Evolutionary conservation across 495 filamentous ascomycete genomes (phyloP).

Genomic region (Melanomma pulvis-pyrius): DNA sequence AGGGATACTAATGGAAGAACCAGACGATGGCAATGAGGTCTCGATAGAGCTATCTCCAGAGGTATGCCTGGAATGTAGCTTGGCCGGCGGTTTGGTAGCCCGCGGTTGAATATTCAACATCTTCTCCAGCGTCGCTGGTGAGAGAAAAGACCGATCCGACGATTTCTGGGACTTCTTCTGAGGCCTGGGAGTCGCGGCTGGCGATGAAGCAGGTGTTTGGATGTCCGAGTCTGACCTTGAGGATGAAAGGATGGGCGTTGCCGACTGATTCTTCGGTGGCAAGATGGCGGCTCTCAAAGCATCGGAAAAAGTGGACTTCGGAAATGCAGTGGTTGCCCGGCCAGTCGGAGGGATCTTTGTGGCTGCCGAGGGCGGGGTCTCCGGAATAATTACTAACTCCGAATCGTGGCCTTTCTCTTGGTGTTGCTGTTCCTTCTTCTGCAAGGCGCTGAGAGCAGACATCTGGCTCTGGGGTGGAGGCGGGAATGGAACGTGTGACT

Average conservation of each 20-base stretch:
- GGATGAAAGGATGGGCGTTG: background rate
- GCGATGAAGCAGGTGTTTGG: background rate
- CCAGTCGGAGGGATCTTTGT: background rate
- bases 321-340: background rate
- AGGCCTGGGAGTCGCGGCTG: background rate
- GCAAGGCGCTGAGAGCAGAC: background rate
- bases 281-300: background rate
- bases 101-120: background rate
- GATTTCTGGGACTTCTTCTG: background rate
- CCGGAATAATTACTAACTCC: background rate
- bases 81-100: background rate
- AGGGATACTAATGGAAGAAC: background rate
- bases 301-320: background rate
- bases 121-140: background rate
- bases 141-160: background rate
- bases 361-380: background rate
- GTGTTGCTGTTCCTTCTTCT: background rate
- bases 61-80: background rate
- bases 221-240: background rate
- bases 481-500: slow-evolving; percentile 3
- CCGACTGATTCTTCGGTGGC: background rate
- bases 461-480: background rate
- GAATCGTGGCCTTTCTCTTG: background rate
- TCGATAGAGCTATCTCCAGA: background rate
- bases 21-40: background rate